Percentiles rank a stretch among this genome's conserved stretches.
These are phyloP conservation scores for Pseudoturritis turrita DNA, from an alignment of 345 rosid genomes.

Conservation along the genomic window DNA sequence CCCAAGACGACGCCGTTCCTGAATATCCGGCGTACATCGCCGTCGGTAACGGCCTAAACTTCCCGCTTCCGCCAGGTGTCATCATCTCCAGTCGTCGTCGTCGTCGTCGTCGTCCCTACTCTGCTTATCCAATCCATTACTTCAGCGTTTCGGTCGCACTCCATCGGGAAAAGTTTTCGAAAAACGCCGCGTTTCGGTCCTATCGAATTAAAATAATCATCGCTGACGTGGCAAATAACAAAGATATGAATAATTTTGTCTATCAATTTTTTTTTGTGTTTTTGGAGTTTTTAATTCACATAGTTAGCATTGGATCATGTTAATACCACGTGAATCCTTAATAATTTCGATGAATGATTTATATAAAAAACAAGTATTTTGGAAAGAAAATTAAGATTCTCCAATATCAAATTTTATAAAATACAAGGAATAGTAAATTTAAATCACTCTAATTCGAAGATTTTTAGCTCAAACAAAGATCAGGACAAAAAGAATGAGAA, in stretches of 20 bases:
- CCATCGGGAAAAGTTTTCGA: neutral
- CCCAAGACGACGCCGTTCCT: slow-evolving; percentile 61
- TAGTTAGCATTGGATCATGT: neutral
- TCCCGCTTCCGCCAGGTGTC: slow-evolving; percentile 38
- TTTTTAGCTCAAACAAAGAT: slow-evolving; percentile 7
- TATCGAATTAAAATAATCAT: neutral
- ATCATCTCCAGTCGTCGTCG: slow-evolving; percentile 23
- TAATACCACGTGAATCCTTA: neutral
- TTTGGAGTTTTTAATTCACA: neutral
- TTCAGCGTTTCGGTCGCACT: slow-evolving; percentile 10
- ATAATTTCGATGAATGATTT: neutral
- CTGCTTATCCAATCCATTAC: slow-evolving; percentile 23
- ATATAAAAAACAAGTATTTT: neutral
- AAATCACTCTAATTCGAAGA: slow-evolving; percentile 4
- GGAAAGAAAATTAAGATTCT: neutral
- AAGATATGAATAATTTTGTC: neutral
- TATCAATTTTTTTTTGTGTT: neutral
- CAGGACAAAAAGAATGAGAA: slow-evolving; percentile 14
- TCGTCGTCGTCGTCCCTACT: slow-evolving; percentile 1
- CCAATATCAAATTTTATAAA: neutral
- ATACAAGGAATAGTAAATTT: neutral
- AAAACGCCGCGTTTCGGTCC: slow-evolving; percentile 24
- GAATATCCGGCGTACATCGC: slow-evolving; percentile 35
- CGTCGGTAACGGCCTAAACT: slow-evolving; percentile 31
- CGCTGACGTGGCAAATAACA: slow-evolving; percentile 17